Percentiles rank a stretch among this genome's conserved stretches.
These are phyloP conservation scores for Drechslerella dactyloides DNA, from an alignment of 2,329 filamentous ascomycete species.

Conservation along the genomic window DNA sequence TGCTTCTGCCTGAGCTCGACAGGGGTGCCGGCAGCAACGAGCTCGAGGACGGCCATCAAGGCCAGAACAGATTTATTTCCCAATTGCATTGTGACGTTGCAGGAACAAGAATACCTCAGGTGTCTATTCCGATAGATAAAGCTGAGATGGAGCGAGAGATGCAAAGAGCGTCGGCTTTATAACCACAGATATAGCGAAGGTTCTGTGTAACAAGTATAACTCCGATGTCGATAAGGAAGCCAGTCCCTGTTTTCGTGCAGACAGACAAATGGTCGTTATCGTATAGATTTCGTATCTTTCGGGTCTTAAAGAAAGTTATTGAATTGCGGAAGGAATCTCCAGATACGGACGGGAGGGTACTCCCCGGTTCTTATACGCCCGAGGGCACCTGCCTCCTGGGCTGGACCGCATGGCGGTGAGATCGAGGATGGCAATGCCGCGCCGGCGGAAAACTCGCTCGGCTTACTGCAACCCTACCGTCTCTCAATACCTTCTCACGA, in stretches of 20 bases:
- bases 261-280: conserved; percentile 21
- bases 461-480: conserved; percentile 33
- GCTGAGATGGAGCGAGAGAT: conserved; percentile 1
- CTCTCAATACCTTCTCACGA: conserved; percentile 15
- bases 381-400: conserved; percentile 17
- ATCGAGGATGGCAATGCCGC: conserved; percentile 8
- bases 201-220: conserved; percentile 31
- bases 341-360: conserved; percentile 11
- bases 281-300: conserved; percentile 30
- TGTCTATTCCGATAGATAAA: conserved; percentile 8
- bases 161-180: conserved; percentile 11
- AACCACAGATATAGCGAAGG: conserved; percentile 1
- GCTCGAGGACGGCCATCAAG: conserved; percentile 28
- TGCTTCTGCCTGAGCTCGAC: conserved; percentile 32
- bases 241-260: conserved; percentile 25
- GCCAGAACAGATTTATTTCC: conserved; percentile 31
- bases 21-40: conserved; percentile 25
- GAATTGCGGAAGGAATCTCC: conserved; percentile 21
- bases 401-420: conserved; percentile 14
- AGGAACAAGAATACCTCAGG: not conserved
- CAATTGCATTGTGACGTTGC: conserved; percentile 35
- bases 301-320: conserved; percentile 11
- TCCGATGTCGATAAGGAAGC: conserved; percentile 27
- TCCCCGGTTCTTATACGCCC: conserved; percentile 26
- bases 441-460: conserved; percentile 38